Percentiles rank a stretch among this genome's conserved stretches.
These are phyloP conservation scores for Fagopyrum esculentum DNA, from an alignment of 148 eudicot genomes.

Conservation along the genomic window DNA sequence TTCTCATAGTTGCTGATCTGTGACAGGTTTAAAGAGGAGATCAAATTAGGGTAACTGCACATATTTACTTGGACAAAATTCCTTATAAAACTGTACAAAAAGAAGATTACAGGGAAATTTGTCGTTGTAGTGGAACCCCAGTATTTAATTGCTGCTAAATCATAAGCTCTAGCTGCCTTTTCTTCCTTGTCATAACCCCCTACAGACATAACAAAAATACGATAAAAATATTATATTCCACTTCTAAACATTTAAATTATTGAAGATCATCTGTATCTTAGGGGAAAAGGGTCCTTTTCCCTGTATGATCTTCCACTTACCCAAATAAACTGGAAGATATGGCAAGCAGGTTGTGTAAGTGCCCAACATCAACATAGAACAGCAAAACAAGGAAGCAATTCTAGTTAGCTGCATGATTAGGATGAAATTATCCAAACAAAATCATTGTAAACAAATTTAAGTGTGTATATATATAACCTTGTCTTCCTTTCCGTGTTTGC, in stretches of 20 bases:
- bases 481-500: slow-evolving; percentile 91
- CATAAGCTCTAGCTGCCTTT: slow-evolving; percentile 93
- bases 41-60: background rate
- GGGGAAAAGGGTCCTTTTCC: slow-evolving; percentile 2
- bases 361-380: slow-evolving; percentile 11
- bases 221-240: background rate
- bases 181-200: slow-evolving; percentile 99
- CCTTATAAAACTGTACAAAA: background rate
- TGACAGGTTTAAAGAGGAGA: background rate
- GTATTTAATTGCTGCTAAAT: slow-evolving; percentile 93
- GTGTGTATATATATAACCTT: slow-evolving; percentile 38
- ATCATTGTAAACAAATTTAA: background rate
- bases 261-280: background rate
- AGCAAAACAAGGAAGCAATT: slow-evolving; percentile 16
- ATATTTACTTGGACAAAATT: background rate
- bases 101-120: slow-evolving; percentile 71
- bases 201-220: slow-evolving; percentile 17
- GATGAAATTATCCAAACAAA: background rate
- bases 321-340: slow-evolving; percentile 73
- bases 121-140: slow-evolving; percentile 97
- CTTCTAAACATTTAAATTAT: background rate
- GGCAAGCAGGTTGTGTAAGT: slow-evolving; percentile 11
- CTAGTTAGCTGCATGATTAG: slow-evolving; percentile 16
- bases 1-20: slow-evolving; percentile 81
- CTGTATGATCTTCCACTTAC: slow-evolving; percentile 33